These are phyloP conservation scores for Coccinonectria pachysandricola DNA, from an alignment of 2,329 filamentous ascomycete species.

Conservation along the genomic window DNA sequence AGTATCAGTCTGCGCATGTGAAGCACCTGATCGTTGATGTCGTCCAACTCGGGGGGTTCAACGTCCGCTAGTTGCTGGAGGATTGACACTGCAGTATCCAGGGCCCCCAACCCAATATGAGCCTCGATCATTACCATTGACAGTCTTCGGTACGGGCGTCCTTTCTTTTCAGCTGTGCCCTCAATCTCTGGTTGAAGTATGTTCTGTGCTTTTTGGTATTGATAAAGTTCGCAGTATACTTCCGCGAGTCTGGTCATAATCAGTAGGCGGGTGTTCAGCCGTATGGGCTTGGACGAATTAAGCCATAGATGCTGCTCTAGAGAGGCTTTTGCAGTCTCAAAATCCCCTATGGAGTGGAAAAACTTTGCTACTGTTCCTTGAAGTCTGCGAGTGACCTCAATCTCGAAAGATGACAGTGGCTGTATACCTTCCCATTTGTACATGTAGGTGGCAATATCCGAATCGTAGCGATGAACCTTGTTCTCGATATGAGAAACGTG, in stretches of 20 bases:
- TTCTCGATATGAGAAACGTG: slow-evolving; percentile 26
- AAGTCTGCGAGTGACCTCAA: slow-evolving; percentile 23
- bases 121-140: slow-evolving; percentile 17
- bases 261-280: slow-evolving; percentile 16
- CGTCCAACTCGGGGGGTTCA: slow-evolving; percentile 17
- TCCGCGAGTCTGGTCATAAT: slow-evolving; percentile 20
- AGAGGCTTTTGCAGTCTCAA: slow-evolving; percentile 17
- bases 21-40: slow-evolving; percentile 22
- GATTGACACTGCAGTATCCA: slow-evolving; percentile 6
- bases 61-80: slow-evolving; percentile 7
- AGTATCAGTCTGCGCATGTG: slow-evolving; percentile 20
- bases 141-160: slow-evolving; percentile 16
- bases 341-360: slow-evolving; percentile 25
- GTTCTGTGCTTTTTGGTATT: slow-evolving; percentile 12
- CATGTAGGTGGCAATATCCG: slow-evolving; percentile 18
- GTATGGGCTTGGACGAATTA: slow-evolving; percentile 13
- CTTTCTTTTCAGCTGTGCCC: slow-evolving; percentile 5
- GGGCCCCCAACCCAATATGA: slow-evolving; percentile 11
- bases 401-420: slow-evolving; percentile 22
- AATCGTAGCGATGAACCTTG: slow-evolving; percentile 23
- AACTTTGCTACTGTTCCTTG: slow-evolving; percentile 22
- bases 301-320: slow-evolving; percentile 22
- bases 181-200: slow-evolving; percentile 16
- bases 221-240: slow-evolving; percentile 20
- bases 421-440: slow-evolving; percentile 21